Conservation (phyloP, 345 rosid species). For the Populus nigra region DNA sequence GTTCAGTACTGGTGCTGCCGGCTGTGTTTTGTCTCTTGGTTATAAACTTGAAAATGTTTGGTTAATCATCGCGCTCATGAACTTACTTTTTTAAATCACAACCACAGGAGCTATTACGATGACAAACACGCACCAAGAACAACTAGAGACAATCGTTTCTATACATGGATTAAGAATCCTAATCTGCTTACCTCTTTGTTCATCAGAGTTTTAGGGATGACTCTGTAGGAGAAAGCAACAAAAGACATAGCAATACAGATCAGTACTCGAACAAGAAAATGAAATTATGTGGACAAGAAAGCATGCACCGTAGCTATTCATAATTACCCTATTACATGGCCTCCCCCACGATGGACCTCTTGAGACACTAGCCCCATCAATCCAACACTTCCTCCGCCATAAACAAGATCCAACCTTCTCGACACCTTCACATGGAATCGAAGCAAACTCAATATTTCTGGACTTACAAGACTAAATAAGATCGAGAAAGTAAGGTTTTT, state of each 20-base stretch:
- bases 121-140: no score
- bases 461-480: no score
- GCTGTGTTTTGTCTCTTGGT: no score
- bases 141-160: no score
- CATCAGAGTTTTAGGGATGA: slow-evolving; percentile 89
- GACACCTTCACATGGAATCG: slow-evolving; percentile 36
- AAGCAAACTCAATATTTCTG: not conserved
- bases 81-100: no score
- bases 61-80: no score
- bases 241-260: not conserved
- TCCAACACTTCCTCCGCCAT: slow-evolving; percentile 75
- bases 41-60: no score
- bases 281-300: not conserved
- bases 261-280: not conserved
- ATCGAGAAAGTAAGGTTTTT: not conserved
- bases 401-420: slow-evolving; percentile 58
- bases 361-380: slow-evolving; percentile 74
- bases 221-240: slow-evolving; percentile 34
- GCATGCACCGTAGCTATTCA: not conserved
- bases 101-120: no score
- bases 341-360: slow-evolving; percentile 63
- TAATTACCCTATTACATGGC: slow-evolving; percentile 60
- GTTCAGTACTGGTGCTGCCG: no score
- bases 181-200: slow-evolving; percentile 53
- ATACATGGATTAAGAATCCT: not conserved